These are phyloP conservation scores for Fusarium irregulare DNA, from an alignment of 2,329 filamentous ascomycete species.

Conservation along the genomic window DNA sequence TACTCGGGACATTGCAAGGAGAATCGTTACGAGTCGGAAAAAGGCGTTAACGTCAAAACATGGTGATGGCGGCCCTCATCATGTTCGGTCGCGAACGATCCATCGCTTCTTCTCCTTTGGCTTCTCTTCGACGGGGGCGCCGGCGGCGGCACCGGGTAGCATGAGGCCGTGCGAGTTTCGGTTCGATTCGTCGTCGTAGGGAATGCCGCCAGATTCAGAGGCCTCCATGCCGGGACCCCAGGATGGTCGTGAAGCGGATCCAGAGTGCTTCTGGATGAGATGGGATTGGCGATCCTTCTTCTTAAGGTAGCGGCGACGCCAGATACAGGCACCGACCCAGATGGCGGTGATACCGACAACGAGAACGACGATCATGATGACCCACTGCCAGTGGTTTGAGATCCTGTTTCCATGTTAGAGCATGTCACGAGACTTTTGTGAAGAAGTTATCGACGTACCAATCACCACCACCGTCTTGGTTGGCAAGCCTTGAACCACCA, in stretches of 20 bases:
- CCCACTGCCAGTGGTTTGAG: constrained; percentile 79
- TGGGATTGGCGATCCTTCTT: constrained; percentile 68
- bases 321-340: constrained; percentile 74
- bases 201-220: constrained; percentile 42
- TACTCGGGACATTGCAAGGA: constrained; percentile 22
- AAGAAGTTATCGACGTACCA: constrained; percentile 57
- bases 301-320: constrained; percentile 78
- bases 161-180: constrained; percentile 43
- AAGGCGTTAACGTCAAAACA: not conserved
- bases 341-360: constrained; percentile 74
- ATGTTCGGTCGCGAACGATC: constrained; percentile 58
- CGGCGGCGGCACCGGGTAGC: constrained; percentile 33
- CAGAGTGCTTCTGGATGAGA: constrained; percentile 54
- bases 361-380: constrained; percentile 82
- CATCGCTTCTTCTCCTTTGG: constrained; percentile 61
- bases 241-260: constrained; percentile 51
- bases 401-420: constrained; percentile 62
- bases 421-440: not conserved
- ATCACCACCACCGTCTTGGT: constrained; percentile 53
- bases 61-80: constrained; percentile 19
- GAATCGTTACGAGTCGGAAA: constrained; percentile 23
- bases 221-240: constrained; percentile 51
- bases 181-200: constrained; percentile 46
- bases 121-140: constrained; percentile 34
- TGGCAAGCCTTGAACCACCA: constrained; percentile 15